Conservation (phyloP, 129 eudicot genomes). For the Sambucus nigra region DNA sequence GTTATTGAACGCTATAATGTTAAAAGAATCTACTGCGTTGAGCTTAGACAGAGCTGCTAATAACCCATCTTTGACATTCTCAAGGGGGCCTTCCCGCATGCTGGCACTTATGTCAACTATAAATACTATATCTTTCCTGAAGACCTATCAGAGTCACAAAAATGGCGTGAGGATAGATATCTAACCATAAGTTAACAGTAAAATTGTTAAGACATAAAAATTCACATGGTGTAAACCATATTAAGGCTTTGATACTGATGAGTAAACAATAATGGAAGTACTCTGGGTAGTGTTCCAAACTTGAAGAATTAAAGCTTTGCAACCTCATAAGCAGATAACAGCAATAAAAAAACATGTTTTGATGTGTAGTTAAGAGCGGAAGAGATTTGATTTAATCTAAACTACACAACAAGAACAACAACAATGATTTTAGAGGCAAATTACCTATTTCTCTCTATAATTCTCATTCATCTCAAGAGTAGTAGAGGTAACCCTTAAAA, state of each 20-base stretch:
- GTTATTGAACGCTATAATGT: constrained; percentile 58
- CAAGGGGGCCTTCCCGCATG: constrained; percentile 65
- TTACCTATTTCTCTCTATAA: too few relatives aligned
- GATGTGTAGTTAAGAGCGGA: too few relatives aligned
- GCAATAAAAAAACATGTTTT: too few relatives aligned
- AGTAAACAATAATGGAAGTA: background rate
- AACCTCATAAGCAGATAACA: too few relatives aligned
- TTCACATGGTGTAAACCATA: background rate
- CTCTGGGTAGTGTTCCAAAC: too few relatives aligned
- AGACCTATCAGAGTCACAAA: constrained; percentile 32
- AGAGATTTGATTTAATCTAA: too few relatives aligned
- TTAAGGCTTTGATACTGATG: background rate
- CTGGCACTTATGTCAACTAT: constrained; percentile 76
- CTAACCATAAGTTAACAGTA: background rate
- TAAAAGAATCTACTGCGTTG: constrained; percentile 46
- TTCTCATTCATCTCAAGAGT: too few relatives aligned
- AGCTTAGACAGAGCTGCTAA: constrained; percentile 37
- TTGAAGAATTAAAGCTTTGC: too few relatives aligned
- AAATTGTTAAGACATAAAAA: background rate
- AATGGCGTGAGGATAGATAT: constrained; percentile 3
- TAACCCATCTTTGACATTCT: constrained; percentile 53
- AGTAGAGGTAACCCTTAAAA: too few relatives aligned
- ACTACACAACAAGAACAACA: too few relatives aligned
- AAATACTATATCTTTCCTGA: constrained; percentile 59
- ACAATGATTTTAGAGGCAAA: too few relatives aligned